phyloP scores from a whole-genome alignment of 345 rosid species.

The Corymbia maculata region DNA sequence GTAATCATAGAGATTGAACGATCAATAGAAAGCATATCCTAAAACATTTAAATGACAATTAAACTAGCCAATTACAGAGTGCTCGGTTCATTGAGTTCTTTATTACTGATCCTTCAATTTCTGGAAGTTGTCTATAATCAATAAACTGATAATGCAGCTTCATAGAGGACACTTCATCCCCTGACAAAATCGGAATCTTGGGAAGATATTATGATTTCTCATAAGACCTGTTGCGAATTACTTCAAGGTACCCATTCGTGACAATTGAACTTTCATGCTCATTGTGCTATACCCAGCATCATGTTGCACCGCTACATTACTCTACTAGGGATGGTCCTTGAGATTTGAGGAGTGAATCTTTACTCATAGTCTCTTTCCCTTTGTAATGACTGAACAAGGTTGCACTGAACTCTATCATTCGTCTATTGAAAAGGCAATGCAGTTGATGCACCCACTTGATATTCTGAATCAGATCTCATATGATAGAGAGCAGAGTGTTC shows the following conservation, averaged over 20 bases:
- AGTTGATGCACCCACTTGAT: not conserved
- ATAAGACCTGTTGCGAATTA: not conserved
- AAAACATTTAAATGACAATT: not conserved
- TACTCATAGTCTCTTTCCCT: not conserved
- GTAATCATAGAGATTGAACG: not conserved
- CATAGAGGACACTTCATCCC: not conserved
- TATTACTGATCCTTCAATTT: not conserved
- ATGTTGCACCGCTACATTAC: not conserved
- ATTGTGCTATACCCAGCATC: not conserved
- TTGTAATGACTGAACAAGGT: not conserved
- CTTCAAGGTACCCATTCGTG: not conserved
- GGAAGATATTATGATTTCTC: not conserved
- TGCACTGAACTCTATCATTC: not conserved
- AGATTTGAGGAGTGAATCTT: not conserved
- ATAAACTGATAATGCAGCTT: not conserved
- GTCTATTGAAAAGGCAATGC: not conserved
- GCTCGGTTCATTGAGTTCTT: not conserved
- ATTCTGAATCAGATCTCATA: not conserved
- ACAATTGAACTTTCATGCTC: not conserved
- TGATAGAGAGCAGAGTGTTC: not conserved
- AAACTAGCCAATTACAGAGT: not conserved
- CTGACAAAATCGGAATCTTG: not conserved
- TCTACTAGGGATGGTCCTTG: not conserved
- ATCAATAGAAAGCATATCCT: not conserved
- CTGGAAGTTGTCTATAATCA: not conserved